phyloP scores from a whole-genome alignment of 2,329 filamentous ascomycete species.

The Dothistroma septosporum region DNA sequence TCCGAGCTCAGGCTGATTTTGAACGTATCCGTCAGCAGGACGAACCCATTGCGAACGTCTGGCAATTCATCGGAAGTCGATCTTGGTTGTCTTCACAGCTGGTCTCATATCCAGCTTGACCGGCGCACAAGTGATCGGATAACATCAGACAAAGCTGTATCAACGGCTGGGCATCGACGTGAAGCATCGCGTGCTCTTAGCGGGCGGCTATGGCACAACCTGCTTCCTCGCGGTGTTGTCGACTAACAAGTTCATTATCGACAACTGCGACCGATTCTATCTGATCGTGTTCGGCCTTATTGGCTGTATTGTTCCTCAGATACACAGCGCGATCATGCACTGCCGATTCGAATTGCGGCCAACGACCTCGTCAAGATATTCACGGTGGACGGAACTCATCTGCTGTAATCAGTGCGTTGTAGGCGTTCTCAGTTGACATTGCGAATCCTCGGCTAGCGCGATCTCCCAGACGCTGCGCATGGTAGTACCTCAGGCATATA shows the following conservation, averaged over 20 bases:
- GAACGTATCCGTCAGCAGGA: slow-evolving; percentile 20
- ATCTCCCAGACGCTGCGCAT: not conserved
- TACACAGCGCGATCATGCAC: slow-evolving; percentile 57
- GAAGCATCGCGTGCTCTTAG: slow-evolving; percentile 50
- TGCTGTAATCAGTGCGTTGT: slow-evolving; percentile 55
- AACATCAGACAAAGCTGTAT: slow-evolving; percentile 45
- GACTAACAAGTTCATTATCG: slow-evolving; percentile 50
- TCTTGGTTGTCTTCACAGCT: slow-evolving; percentile 50
- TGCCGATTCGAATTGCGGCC: slow-evolving; percentile 49
- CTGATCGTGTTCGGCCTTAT: slow-evolving; percentile 52
- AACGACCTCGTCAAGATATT: slow-evolving; percentile 56
- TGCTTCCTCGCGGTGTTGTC: slow-evolving; percentile 49
- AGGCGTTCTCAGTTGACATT: slow-evolving; percentile 22
- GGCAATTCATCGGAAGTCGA: slow-evolving; percentile 49
- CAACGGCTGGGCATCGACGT: slow-evolving; percentile 50
- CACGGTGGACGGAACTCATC: slow-evolving; percentile 54
- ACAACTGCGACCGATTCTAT: slow-evolving; percentile 56
- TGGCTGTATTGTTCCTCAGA: slow-evolving; percentile 52
- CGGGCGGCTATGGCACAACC: slow-evolving; percentile 51
- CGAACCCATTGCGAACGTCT: slow-evolving; percentile 48
- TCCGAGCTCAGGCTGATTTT: slow-evolving; percentile 48
- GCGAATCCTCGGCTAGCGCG: not conserved
- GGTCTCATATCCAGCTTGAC: slow-evolving; percentile 55
- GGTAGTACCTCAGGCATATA: slow-evolving; percentile 31
- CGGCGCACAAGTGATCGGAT: slow-evolving; percentile 53